A percentile compares a stretch with the other conserved stretches of the same genome.
Evolutionary conservation across 345 rosid genomes (phyloP).

Genomic region (Geranium rotundifolium): DNA sequence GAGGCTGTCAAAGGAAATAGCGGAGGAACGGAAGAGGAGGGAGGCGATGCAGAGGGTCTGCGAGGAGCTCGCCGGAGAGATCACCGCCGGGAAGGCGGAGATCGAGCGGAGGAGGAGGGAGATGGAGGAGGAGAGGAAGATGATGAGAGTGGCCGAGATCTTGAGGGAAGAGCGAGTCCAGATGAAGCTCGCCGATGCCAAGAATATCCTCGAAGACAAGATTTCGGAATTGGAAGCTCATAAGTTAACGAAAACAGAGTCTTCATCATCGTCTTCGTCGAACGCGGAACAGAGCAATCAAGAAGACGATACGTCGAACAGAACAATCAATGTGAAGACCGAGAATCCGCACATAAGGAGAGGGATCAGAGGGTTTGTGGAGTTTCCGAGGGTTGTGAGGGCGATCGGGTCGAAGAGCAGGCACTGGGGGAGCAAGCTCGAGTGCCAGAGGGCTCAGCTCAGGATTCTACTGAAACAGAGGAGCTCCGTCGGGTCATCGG

Average conservation of each 20-base stretch:
- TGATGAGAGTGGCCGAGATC: slow-evolving; percentile 61
- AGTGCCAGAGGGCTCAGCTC: slow-evolving; percentile 71
- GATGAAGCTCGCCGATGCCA: slow-evolving; percentile 79
- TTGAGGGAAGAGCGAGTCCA: slow-evolving; percentile 85
- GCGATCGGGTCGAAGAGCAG: slow-evolving; percentile 53
- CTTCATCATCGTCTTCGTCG: slow-evolving; percentile 1
- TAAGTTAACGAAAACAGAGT: background rate
- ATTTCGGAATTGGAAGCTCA: slow-evolving; percentile 33
- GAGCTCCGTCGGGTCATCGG: slow-evolving; percentile 29
- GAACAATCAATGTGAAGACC: slow-evolving; percentile 27
- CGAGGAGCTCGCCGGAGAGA: slow-evolving; percentile 48
- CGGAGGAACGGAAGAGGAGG: slow-evolving; percentile 48
- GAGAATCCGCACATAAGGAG: slow-evolving; percentile 82
- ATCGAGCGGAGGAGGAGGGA: slow-evolving; percentile 48
- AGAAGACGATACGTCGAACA: slow-evolving; percentile 17
- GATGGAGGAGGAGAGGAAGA: slow-evolving; percentile 69
- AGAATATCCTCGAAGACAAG: slow-evolving; percentile 59
- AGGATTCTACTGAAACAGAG: slow-evolving; percentile 66
- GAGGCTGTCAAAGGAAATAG: slow-evolving; percentile 56
- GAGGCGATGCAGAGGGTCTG: slow-evolving; percentile 50
- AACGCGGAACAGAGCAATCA: slow-evolving; percentile 5
- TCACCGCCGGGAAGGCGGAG: slow-evolving; percentile 34
- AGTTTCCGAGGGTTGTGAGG: slow-evolving; percentile 66
- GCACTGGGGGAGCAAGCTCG: slow-evolving; percentile 72
- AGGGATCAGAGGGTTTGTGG: slow-evolving; percentile 85